Percentiles rank a stretch among this genome's conserved stretches.
Evolutionary conservation across 805 yeast genomes (phyloP).

Genomic region (Lipomyces sp.): DNA sequence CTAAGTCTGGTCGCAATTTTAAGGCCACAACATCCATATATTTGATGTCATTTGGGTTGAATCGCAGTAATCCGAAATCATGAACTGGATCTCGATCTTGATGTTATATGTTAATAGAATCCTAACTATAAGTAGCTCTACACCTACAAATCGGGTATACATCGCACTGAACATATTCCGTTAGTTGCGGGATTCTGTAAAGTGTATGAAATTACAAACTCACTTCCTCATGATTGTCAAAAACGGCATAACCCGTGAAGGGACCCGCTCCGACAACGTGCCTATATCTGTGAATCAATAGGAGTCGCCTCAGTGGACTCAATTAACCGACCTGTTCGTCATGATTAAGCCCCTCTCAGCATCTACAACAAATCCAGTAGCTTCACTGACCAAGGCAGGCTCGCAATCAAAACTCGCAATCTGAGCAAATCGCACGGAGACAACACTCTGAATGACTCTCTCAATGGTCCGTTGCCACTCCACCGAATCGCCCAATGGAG

Average conservation of each 20-base stretch:
- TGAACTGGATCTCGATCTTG: slow-evolving; percentile 89
- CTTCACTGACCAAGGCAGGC: slow-evolving; percentile 77
- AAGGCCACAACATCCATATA: slow-evolving; percentile 74
- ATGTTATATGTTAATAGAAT: neutral
- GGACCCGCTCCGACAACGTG: slow-evolving; percentile 98
- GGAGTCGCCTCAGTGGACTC: too few species aligned
- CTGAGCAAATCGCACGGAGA: slow-evolving; percentile 85
- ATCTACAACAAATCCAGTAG: slow-evolving; percentile 96
- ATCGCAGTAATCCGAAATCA: slow-evolving; percentile 87
- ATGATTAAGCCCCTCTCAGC: slow-evolving; percentile 77
- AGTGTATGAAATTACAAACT: slow-evolving; percentile 69
- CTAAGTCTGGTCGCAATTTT: slow-evolving; percentile 71
- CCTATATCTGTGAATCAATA: slow-evolving; percentile 46
- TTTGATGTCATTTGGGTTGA: slow-evolving; percentile 71
- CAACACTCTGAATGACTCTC: slow-evolving; percentile 81
- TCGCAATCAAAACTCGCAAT: slow-evolving; percentile 89
- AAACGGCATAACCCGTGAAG: slow-evolving; percentile 86
- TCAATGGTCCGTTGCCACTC: slow-evolving; percentile 83
- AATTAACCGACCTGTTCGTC: slow-evolving; percentile 57
- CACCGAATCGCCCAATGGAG: slow-evolving; percentile 28
- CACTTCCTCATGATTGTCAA: slow-evolving; percentile 93
- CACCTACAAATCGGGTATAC: slow-evolving; percentile 28
- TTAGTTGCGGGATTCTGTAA: slow-evolving; percentile 4
- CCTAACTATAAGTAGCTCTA: neutral
- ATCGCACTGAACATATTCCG: slow-evolving; percentile 24